Conservation (phyloP, 2,329 filamentous ascomycete genomes). For the Fusarium tanahbumbuense region DNA sequence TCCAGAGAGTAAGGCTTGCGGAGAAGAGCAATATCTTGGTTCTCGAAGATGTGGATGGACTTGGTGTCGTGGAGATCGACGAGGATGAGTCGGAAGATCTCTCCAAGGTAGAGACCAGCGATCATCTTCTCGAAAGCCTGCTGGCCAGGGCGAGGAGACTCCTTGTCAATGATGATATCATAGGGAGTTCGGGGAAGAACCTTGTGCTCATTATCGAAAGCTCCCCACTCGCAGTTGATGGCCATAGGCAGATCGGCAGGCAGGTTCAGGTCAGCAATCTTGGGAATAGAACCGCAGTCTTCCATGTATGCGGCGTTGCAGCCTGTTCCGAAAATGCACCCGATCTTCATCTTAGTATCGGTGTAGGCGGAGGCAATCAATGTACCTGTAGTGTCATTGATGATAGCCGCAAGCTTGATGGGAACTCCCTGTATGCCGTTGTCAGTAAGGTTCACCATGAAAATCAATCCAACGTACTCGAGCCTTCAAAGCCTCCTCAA, state of each 20-base stretch:
- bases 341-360: conserved; percentile 91
- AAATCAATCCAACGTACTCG: conserved; percentile 47
- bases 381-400: conserved; percentile 98
- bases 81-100: conserved; percentile 90
- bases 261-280: conserved; percentile 91
- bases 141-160: conserved; percentile 91
- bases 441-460: conserved; percentile 15
- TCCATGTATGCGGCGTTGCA: conserved; percentile 99
- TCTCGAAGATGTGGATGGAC: conserved; percentile 80
- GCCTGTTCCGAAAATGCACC: conserved; percentile 97
- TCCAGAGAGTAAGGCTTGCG: conserved; percentile 91
- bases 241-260: conserved; percentile 87
- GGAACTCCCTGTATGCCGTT: conserved; percentile 75
- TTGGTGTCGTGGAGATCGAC: conserved; percentile 86
- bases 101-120: conserved; percentile 91
- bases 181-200: conserved; percentile 88
- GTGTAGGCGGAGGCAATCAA: conserved; percentile 97
- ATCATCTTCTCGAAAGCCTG: conserved; percentile 99
- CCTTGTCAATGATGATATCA: conserved; percentile 87
- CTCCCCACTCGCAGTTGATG: conserved; percentile 98
- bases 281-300: conserved; percentile 88
- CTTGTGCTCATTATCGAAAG: conserved; percentile 93
- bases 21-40: conserved; percentile 82
- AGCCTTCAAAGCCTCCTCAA: conserved; percentile 80
- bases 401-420: conserved; percentile 91